Conservation (phyloP, 2,329 filamentous ascomycete genomes). For the Aspergillus fumigatiaffinis region DNA sequence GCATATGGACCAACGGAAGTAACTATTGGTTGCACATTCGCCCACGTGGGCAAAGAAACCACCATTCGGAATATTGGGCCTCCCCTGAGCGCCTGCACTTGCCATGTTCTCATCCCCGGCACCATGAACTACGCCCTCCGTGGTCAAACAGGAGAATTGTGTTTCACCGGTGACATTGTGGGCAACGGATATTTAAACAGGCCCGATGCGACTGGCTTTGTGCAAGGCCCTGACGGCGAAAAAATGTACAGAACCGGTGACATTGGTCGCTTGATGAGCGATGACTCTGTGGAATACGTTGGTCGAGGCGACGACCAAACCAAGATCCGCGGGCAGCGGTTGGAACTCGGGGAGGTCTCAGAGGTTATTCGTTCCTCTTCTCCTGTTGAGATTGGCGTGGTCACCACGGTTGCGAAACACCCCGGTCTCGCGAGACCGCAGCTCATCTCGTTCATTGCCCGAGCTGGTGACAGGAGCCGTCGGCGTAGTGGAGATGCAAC, state of each 20-base stretch:
- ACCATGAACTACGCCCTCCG: constrained; percentile 20
- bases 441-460: constrained; percentile 28
- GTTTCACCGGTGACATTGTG: constrained; percentile 26
- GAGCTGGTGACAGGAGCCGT: constrained; percentile 7
- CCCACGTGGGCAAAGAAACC: constrained; percentile 18
- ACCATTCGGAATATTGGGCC: constrained; percentile 30
- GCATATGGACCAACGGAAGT: constrained; percentile 35
- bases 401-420: constrained; percentile 28
- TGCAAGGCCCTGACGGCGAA: constrained; percentile 14
- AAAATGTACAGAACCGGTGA: constrained; percentile 77
- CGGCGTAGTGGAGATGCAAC: constrained; percentile 9
- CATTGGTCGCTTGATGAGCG: constrained; percentile 70
- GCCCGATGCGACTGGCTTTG: constrained; percentile 23
- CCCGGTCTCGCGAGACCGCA: constrained; percentile 23
- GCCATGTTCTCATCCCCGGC: constrained; percentile 26
- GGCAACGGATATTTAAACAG: constrained; percentile 27
- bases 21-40: constrained; percentile 32
- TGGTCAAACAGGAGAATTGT: constrained; percentile 28
- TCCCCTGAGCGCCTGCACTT: constrained; percentile 21
- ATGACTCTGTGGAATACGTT: constrained; percentile 69
- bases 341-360: constrained; percentile 71
- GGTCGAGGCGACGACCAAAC: constrained; percentile 77
- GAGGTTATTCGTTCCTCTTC: constrained; percentile 27
- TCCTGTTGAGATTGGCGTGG: constrained; percentile 19
- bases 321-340: constrained; percentile 75